Evolutionary conservation across 2,329 filamentous ascomycete genomes (phyloP).

Genomic region (Colletotrichum viniferum): DNA sequence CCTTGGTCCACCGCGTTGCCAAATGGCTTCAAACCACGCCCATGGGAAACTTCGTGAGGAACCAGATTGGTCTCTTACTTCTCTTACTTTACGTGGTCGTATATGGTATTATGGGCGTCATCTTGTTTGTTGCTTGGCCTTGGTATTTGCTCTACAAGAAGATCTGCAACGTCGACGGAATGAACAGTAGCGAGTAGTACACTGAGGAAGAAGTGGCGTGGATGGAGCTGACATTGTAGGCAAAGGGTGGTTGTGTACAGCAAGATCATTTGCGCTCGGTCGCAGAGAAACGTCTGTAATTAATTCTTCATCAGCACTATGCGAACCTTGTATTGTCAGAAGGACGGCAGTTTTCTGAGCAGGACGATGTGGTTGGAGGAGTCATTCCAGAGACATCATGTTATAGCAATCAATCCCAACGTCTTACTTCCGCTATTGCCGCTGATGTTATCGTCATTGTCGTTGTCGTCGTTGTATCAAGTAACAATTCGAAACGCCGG

Average conservation of each 20-base stretch:
- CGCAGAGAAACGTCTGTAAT: background rate
- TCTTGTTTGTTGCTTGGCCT: background rate
- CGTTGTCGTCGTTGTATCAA: background rate
- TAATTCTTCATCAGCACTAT: background rate
- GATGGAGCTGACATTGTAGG: background rate
- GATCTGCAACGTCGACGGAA: background rate
- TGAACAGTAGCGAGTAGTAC: background rate
- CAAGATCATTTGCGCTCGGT: background rate
- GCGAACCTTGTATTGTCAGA: background rate
- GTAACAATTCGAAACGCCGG: background rate
- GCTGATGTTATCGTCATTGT: background rate
- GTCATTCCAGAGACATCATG: background rate
- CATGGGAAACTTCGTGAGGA: background rate
- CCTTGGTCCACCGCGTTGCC: background rate
- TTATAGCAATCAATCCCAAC: background rate
- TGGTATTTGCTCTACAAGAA: background rate
- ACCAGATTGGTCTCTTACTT: background rate
- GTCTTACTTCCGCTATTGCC: background rate
- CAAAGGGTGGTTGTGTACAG: background rate
- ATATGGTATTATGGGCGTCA: background rate
- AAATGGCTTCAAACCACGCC: background rate
- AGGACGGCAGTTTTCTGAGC: background rate
- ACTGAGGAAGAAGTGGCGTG: background rate
- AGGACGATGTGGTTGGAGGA: background rate
- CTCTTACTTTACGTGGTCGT: background rate